These are phyloP conservation scores for Veloboletus limbatus DNA, from an alignment of 1,284 basidiomycete species.

Conservation along the genomic window DNA sequence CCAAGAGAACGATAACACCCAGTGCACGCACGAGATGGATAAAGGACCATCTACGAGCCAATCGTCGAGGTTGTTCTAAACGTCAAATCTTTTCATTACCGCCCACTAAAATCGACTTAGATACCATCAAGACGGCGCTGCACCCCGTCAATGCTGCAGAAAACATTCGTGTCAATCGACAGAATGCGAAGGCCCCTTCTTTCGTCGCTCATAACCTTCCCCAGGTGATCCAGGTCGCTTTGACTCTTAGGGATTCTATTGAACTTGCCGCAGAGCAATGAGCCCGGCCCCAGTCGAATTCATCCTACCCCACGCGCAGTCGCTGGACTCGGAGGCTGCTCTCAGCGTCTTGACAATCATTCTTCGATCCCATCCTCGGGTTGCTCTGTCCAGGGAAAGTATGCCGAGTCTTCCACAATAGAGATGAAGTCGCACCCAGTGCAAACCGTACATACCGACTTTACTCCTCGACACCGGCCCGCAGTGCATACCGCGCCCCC, in stretches of 20 bases:
- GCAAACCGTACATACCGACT: background rate
- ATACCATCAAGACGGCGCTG: background rate
- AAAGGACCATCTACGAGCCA: constrained; percentile 1
- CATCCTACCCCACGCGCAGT: background rate
- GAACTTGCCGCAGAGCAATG: constrained; percentile 15
- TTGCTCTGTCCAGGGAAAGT: background rate
- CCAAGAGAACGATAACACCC: too few species aligned
- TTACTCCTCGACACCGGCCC: background rate
- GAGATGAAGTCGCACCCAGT: background rate
- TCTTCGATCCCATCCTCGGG: background rate
- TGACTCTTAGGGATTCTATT: background rate
- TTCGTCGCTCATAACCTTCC: background rate
- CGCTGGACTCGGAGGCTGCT: background rate
- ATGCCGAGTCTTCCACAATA: background rate
- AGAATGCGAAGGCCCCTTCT: background rate
- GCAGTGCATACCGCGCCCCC: background rate
- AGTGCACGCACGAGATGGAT: constrained; percentile 17
- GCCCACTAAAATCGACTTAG: constrained; percentile 5
- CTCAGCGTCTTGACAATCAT: background rate
- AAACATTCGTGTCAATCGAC: background rate
- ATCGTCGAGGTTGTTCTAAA: constrained; percentile 15
- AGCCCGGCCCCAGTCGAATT: constrained; percentile 7
- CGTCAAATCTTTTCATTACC: background rate
- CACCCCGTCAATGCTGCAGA: background rate
- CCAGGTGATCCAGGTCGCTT: constrained; percentile 11